Base-by-base conservation (phyloP, 1,284 basidiomycete genomes). In the Violaceomyces palustris region DNA sequence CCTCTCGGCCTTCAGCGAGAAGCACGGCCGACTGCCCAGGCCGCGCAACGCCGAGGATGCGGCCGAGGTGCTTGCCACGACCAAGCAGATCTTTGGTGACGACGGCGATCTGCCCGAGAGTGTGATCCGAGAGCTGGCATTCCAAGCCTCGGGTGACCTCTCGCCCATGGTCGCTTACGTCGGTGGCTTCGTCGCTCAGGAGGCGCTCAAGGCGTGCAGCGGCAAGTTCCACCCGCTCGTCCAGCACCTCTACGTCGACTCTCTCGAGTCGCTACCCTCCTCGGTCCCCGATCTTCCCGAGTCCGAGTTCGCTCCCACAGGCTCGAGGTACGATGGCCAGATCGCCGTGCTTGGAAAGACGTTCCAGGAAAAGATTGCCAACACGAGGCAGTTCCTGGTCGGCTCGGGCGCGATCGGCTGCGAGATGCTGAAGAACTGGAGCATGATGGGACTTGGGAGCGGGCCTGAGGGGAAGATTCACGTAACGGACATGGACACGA, bases 351-450 rank as follows among this genome's bases (percentile, higher is more conserved):
- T 99, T 65, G 94, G 94, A 15, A 86, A 83, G 72, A 74, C 77
- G 2, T 98, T 98, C 83, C 94, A 99, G 69, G 80, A 87, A 29
- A 96, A 90, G 79, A 86, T 99, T 49, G 81, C 83, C 41, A 87
- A 89, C 71, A 84, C 89, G 73, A 81, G 87, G 32, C 88, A 98
- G 73, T 99, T 99, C 81, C 81, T 99, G 23, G 94, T 99, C 40
- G 94, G 94, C 7, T 86, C 93, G 18, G 94, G 94, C 49, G 94
- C 94, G 34, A 99, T 99, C 73, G 94, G 94, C 19, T 99, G 96
- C 72, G 94, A 99, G 77, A 98, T 98, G 94, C 78, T 99, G 69
- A 99, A 99, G 80, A 99, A 99, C 76, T 99, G 94, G 94, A 87
- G 88, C 66, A 91, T 99, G 90, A 96, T 99, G 82, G 94, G 94